A percentile compares a stretch with the other conserved stretches of the same genome.
phyloP scores from a whole-genome alignment of 2,329 filamentous ascomycete species.

The Acrodontium crateriforme region DNA sequence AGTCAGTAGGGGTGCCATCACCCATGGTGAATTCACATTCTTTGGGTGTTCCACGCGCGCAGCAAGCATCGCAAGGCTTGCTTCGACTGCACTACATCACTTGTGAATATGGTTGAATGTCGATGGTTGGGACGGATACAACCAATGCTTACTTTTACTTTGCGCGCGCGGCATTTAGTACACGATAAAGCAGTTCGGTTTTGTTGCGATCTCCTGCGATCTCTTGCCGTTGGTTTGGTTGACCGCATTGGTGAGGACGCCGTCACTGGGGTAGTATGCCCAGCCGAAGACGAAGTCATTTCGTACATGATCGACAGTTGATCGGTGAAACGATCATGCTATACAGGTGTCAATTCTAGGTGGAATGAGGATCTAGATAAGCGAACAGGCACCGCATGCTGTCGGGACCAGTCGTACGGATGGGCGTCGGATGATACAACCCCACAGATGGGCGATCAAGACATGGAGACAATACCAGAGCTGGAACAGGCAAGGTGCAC shows the following conservation, averaged over 20 bases:
- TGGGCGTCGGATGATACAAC: too few species aligned
- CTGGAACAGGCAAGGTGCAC: too few species aligned
- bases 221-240: conserved; percentile 16
- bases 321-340: conserved; percentile 3
- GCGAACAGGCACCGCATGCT: conserved; percentile 1
- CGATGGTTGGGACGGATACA: background rate
- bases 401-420: background rate
- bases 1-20: conserved; percentile 33
- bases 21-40: conserved; percentile 33
- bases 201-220: conserved; percentile 27
- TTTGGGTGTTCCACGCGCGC: conserved; percentile 33
- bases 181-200: conserved; percentile 33
- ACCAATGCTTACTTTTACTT: conserved; percentile 29
- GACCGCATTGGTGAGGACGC: conserved; percentile 8
- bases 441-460: too few species aligned
- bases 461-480: too few species aligned
- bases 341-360: conserved; percentile 6
- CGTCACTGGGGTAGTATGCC: conserved; percentile 14
- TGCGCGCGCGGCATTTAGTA: conserved; percentile 35
- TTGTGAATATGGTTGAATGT: conserved; percentile 2
- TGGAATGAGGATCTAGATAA: conserved; percentile 12
- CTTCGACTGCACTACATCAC: conserved; percentile 32
- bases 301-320: conserved; percentile 3
- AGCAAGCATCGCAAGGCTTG: conserved; percentile 36
- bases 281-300: conserved; percentile 18